Conservation (phyloP, 2,329 filamentous ascomycete genomes). For the Claviceps maximensis region DNA sequence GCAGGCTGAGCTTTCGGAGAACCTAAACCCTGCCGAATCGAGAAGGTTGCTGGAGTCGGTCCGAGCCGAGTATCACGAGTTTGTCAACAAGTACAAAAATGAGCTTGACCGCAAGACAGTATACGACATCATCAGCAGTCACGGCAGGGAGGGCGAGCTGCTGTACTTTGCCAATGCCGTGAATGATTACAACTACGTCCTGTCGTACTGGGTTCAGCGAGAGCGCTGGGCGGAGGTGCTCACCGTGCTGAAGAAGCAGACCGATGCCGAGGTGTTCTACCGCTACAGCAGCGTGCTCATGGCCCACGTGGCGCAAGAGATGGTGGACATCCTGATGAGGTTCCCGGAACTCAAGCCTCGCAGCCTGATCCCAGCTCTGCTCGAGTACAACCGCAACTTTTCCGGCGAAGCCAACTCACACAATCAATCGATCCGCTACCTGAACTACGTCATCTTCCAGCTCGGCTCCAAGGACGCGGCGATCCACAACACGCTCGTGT, state of each 20-base stretch:
- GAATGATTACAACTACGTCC: conserved; percentile 86
- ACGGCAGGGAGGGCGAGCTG: conserved; percentile 85
- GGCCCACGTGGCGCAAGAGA: conserved; percentile 68
- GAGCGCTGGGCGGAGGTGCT: conserved; percentile 85
- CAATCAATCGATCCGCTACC: conserved; percentile 88
- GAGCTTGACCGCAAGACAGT: conserved; percentile 85
- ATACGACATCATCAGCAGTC: conserved; percentile 91
- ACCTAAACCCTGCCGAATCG: conserved; percentile 55
- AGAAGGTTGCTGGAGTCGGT: conserved; percentile 58
- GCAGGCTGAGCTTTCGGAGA: conserved; percentile 66
- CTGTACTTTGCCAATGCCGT: conserved; percentile 80
- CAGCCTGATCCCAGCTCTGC: conserved; percentile 79
- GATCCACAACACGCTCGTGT: conserved; percentile 92
- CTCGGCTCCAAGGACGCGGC: conserved; percentile 68
- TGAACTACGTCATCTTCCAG: conserved; percentile 86
- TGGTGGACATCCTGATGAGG: conserved; percentile 92
- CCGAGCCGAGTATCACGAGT: conserved; percentile 74
- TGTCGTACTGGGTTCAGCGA: conserved; percentile 94
- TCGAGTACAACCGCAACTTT: conserved; percentile 81
- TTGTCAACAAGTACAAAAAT: conserved; percentile 69
- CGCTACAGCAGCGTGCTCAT: conserved; percentile 95
- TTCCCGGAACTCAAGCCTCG: conserved; percentile 75
- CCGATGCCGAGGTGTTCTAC: conserved; percentile 85
- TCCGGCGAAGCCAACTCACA: conserved; percentile 48
- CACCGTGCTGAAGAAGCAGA: conserved; percentile 83